A percentile compares a stretch with the other conserved stretches of the same genome.
phyloP scores from a whole-genome alignment of 2,329 filamentous ascomycete genomes.

The Basipetospora chlamydospora region DNA sequence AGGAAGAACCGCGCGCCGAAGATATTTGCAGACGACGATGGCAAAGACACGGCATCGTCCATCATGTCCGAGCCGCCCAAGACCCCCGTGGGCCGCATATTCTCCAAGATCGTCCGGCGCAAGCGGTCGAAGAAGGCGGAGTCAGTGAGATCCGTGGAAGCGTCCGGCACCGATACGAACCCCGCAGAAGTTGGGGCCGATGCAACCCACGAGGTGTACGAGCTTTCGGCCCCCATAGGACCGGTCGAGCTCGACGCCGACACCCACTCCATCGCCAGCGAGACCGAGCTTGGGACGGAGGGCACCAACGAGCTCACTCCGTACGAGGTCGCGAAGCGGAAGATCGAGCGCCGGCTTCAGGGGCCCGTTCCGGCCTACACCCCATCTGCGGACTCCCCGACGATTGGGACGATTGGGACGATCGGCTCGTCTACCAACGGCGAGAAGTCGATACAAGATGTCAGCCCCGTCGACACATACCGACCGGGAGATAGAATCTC shows the following conservation, averaged over 20 bases:
- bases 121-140: conserved; percentile 17
- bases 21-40: conserved; percentile 14
- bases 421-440: conserved; percentile 1
- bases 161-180: conserved; percentile 8
- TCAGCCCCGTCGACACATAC: conserved; percentile 19
- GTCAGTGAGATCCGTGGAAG: conserved; percentile 16
- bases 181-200: conserved; percentile 24
- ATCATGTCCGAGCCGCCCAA: conserved; percentile 17
- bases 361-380: conserved; percentile 34
- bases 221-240: conserved; percentile 29
- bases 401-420: too few relatives aligned
- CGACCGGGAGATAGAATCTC: conserved; percentile 16
- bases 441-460: conserved; percentile 20
- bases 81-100: conserved; percentile 23
- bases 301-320: conserved; percentile 25
- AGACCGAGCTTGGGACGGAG: conserved; percentile 25
- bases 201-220: conserved; percentile 33
- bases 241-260: conserved; percentile 36
- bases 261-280: conserved; percentile 20
- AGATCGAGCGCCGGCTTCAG: conserved; percentile 35
- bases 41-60: conserved; percentile 22
- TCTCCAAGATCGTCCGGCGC: conserved; percentile 26
- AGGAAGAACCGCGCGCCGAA: conserved; percentile 9
- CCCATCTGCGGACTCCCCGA: conserved; percentile 17
- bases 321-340: conserved; percentile 36